Conservation (phyloP, 1,284 basidiomycete species). For the Apiotrichum veenhuisii region DNA sequence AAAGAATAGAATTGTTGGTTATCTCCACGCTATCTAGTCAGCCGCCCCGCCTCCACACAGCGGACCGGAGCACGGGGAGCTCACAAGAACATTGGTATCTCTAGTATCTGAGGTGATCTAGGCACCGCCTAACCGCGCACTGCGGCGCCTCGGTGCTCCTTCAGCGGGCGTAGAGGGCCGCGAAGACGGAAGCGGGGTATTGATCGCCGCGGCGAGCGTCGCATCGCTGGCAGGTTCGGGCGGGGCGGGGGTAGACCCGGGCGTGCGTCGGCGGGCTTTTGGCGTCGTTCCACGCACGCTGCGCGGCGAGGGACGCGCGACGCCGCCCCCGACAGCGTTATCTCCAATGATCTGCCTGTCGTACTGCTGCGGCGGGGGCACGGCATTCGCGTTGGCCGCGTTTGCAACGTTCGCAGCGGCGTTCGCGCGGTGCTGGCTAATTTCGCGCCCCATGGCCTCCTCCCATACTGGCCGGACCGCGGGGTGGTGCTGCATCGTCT, state of each 20-base stretch:
- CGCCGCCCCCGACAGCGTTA: neutral
- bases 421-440: neutral
- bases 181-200: constrained; percentile 5
- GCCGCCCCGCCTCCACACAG: no score
- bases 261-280: neutral
- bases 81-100: neutral
- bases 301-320: neutral
- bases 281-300: neutral
- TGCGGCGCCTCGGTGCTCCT: constrained; percentile 1
- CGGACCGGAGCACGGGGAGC: no score
- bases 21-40: no score
- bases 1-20: no score
- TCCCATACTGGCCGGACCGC: neutral
- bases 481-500: neutral
- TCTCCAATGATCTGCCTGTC: neutral
- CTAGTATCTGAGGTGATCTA: neutral
- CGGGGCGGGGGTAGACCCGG: neutral
- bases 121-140: neutral
- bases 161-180: neutral
- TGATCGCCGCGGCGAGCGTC: neutral
- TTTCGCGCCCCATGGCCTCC: neutral
- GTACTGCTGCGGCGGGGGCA: no score
- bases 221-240: neutral
- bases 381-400: no score
- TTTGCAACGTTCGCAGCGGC: no score